phyloP scores from a whole-genome alignment of 495 filamentous ascomycete genomes.

The Oleoguttula mirabilis region DNA sequence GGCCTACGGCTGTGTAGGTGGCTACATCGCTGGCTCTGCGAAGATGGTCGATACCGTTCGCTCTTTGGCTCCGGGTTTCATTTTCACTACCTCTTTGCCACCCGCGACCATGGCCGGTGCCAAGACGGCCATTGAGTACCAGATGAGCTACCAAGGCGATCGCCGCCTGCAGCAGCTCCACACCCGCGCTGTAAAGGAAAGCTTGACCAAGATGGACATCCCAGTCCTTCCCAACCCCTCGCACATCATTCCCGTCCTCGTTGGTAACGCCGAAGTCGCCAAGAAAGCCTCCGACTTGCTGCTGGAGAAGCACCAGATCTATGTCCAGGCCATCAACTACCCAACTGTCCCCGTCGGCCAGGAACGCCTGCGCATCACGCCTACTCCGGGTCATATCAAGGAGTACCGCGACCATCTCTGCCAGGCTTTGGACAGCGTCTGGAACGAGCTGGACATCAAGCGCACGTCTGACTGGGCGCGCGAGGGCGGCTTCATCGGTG shows the following conservation, averaged over 20 bases:
- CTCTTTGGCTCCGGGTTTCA: constrained; percentile 92
- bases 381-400: constrained; percentile 81
- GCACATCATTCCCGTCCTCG: constrained; percentile 88
- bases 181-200: constrained; percentile 79
- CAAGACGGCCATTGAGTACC: constrained; percentile 82
- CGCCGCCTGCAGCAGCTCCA: constrained; percentile 87
- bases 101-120: constrained; percentile 96
- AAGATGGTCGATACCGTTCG: constrained; percentile 90
- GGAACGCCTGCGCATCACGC: constrained; percentile 88
- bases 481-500: constrained; percentile 85
- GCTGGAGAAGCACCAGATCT: constrained; percentile 77
- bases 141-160: constrained; percentile 67
- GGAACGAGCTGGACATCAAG: constrained; percentile 78
- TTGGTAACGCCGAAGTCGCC: constrained; percentile 88
- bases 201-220: constrained; percentile 63
- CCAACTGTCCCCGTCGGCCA: constrained; percentile 93
- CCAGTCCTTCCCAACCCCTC: constrained; percentile 98
- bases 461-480: constrained; percentile 81
- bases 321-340: constrained; percentile 98
- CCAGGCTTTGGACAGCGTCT: constrained; percentile 74
- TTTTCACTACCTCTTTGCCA: constrained; percentile 94
- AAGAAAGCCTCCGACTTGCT: constrained; percentile 82
- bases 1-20: constrained; percentile 93
- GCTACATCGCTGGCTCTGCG: constrained; percentile 86
- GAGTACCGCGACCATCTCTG: constrained; percentile 75